These are phyloP conservation scores for Setomelanomma holmii DNA, from an alignment of 2,329 filamentous ascomycete genomes.

Conservation along the genomic window DNA sequence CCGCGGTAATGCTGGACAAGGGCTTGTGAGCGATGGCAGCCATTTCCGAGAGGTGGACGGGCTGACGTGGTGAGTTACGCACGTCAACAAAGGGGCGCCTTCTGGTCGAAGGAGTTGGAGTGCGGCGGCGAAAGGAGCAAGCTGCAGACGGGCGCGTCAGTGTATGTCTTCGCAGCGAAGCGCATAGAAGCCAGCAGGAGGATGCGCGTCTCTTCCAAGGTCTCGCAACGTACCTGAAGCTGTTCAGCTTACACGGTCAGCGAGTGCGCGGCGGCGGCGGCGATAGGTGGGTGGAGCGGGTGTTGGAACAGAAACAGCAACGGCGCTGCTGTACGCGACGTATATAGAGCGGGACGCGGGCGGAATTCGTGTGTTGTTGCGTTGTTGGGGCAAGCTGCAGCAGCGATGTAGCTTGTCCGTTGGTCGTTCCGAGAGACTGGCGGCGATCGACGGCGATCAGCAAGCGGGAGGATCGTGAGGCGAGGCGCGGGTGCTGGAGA, in stretches of 20 bases:
- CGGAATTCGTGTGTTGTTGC: slow-evolving; percentile 22
- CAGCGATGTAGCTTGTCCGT: slow-evolving; percentile 17
- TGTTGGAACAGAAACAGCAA: slow-evolving; percentile 22
- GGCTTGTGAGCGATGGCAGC: slow-evolving; percentile 45
- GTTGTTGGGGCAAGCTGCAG: slow-evolving; percentile 42
- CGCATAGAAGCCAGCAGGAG: background rate
- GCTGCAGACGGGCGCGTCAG: background rate
- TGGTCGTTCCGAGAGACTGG: slow-evolving; percentile 28
- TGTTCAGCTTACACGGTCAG: slow-evolving; percentile 4
- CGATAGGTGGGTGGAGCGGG: background rate
- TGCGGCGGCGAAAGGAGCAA: background rate
- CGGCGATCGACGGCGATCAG: slow-evolving; percentile 44
- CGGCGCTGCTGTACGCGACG: slow-evolving; percentile 26
- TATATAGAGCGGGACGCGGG: slow-evolving; percentile 17
- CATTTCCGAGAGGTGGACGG: slow-evolving; percentile 38
- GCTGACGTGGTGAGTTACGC: slow-evolving; percentile 39
- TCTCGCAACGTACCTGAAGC: background rate
- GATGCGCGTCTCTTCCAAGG: background rate
- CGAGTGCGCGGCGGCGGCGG: background rate
- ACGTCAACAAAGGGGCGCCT: slow-evolving; percentile 30
- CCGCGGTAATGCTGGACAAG: slow-evolving; percentile 51
- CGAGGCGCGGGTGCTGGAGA: too few relatives aligned
- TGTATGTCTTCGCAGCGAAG: background rate
- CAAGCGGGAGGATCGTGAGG: slow-evolving; percentile 29
- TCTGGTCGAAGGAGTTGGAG: slow-evolving; percentile 22